phyloP scores from a whole-genome alignment of 2,329 filamentous ascomycete species.

The Fusarium sp. region DNA sequence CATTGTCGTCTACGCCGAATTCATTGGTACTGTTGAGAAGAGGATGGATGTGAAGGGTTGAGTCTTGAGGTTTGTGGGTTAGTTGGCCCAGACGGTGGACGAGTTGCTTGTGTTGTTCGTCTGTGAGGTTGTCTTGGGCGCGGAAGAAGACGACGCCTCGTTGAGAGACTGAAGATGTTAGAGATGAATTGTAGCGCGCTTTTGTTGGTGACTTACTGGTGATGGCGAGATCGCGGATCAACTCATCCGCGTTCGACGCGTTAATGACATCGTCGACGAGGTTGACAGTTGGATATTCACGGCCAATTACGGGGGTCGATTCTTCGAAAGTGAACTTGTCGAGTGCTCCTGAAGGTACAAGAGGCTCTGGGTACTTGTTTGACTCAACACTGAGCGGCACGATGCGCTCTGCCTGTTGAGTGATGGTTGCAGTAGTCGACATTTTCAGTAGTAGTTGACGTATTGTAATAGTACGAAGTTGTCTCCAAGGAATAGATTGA shows the following conservation, averaged over 20 bases:
- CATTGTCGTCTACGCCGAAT: conserved; percentile 62
- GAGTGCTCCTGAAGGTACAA: conserved; percentile 11
- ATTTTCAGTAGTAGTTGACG: background rate
- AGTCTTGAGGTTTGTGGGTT: conserved; percentile 68
- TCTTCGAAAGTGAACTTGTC: conserved; percentile 47
- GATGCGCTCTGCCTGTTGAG: conserved; percentile 6
- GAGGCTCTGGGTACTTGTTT: conserved; percentile 11
- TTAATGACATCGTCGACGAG: conserved; percentile 60
- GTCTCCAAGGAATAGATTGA: fast-evolving
- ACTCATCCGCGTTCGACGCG: conserved; percentile 65
- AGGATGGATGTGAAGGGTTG: conserved; percentile 71
- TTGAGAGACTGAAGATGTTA: conserved; percentile 63
- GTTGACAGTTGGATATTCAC: conserved; percentile 64
- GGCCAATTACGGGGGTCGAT: conserved; percentile 63
- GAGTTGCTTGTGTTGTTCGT: conserved; percentile 71
- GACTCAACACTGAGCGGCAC: conserved; percentile 10
- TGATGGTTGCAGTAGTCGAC: conserved; percentile 10
- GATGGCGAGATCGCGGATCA: conserved; percentile 71
- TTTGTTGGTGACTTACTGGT: conserved; percentile 58
- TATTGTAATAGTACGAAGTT: background rate
- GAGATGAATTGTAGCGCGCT: background rate
- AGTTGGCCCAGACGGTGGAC: conserved; percentile 70
- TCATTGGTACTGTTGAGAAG: conserved; percentile 66
- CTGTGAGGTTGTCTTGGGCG: conserved; percentile 66
- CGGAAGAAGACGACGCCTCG: conserved; percentile 76